Conservation (phyloP, 345 rosid species). For the Hibiscus tridactylites region DNA sequence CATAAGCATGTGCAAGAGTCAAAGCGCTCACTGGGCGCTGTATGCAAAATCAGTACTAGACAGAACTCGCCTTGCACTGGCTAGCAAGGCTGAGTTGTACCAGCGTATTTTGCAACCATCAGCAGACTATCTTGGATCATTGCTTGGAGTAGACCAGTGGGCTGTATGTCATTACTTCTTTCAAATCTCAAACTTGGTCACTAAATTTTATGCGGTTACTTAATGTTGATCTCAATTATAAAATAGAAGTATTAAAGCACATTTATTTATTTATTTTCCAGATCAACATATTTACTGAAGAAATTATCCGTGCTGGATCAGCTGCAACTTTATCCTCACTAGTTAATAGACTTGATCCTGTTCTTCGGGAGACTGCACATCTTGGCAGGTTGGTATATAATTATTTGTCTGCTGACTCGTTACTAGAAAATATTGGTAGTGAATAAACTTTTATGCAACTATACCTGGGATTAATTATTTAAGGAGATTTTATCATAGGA, state of each 20-base stretch:
- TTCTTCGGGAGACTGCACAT: slow-evolving; percentile 69
- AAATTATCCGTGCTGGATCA: slow-evolving; percentile 95
- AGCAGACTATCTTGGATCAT: slow-evolving; percentile 86
- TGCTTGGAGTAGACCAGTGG: slow-evolving; percentile 71
- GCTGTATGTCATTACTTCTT: slow-evolving; percentile 57
- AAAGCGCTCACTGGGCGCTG: slow-evolving; percentile 70
- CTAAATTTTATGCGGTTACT: background rate
- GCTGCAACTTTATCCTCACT: slow-evolving; percentile 51
- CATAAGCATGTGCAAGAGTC: slow-evolving; percentile 48
- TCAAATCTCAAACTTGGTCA: background rate
- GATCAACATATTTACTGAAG: slow-evolving; percentile 91
- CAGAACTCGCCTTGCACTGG: slow-evolving; percentile 84
- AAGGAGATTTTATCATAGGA: too few species aligned
- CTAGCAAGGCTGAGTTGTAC: slow-evolving; percentile 85
- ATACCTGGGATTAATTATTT: too few species aligned
- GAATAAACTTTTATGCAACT: background rate
- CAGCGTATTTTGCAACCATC: slow-evolving; percentile 86
- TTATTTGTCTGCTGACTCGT: background rate
- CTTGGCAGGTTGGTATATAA: slow-evolving; percentile 74
- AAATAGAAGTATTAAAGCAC: background rate
- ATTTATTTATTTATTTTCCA: slow-evolving; percentile 21
- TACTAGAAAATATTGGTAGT: background rate
- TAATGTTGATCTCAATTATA: background rate
- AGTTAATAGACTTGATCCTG: too few species aligned
- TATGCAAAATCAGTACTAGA: slow-evolving; percentile 93